Percentiles rank a stretch among this genome's conserved stretches.
These are phyloP conservation scores for Spinellus fusiger DNA, from an alignment of 192 early-diverging fungal species.

Conservation along the genomic window DNA sequence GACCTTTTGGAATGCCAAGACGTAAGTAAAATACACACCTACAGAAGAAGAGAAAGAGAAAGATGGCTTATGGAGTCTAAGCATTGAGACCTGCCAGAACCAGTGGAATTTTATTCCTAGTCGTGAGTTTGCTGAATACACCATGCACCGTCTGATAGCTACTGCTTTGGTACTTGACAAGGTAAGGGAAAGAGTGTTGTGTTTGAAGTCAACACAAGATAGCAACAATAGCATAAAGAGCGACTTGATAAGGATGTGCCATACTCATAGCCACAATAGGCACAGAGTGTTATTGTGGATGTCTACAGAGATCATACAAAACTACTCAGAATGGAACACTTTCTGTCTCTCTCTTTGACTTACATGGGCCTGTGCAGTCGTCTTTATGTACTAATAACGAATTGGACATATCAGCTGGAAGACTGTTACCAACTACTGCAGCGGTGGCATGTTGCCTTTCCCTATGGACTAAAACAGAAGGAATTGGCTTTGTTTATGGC, in stretches of 20 bases:
- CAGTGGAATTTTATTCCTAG: slow-evolving; percentile 12
- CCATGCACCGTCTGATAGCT: slow-evolving; percentile 17
- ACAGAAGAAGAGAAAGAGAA: neutral
- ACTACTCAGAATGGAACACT: slow-evolving; percentile 17
- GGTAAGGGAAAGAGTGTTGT: neutral
- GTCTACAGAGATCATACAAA: slow-evolving; percentile 18
- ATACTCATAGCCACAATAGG: neutral
- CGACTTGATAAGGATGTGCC: neutral
- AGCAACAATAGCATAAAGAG: neutral
- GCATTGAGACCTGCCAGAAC: slow-evolving; percentile 7
- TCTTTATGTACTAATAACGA: neutral
- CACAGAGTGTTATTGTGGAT: slow-evolving; percentile 18
- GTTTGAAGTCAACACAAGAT: neutral
- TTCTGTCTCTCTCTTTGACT: slow-evolving; percentile 14
- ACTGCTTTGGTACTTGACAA: slow-evolving; percentile 20
- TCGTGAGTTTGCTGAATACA: slow-evolving; percentile 16
- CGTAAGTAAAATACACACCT: neutral
- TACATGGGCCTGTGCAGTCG: slow-evolving; percentile 14
- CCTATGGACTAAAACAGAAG: slow-evolving; percentile 10
- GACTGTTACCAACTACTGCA: slow-evolving; percentile 14
- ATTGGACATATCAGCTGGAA: slow-evolving; percentile 2
- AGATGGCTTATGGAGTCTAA: neutral
- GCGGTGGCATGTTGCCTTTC: slow-evolving; percentile 10
- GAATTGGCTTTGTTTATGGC: neutral
- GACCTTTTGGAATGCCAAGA: slow-evolving; percentile 17